phyloP scores from a whole-genome alignment of 208 protist species.

The Angomonas deanei region DNA sequence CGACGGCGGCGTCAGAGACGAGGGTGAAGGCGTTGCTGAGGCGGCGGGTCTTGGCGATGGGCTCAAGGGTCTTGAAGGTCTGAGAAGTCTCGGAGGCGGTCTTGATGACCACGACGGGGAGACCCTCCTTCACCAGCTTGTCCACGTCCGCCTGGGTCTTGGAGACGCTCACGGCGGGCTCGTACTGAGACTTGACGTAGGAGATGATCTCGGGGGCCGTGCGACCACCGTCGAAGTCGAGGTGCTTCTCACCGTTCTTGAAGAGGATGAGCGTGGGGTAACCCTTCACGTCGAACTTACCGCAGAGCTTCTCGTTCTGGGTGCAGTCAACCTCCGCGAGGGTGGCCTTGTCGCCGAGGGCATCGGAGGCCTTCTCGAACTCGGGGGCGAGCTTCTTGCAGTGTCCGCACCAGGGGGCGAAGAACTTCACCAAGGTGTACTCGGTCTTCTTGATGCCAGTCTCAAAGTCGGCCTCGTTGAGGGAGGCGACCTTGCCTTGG shows the following conservation, averaged over 20 bases:
- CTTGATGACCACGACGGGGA: constrained; percentile 46
- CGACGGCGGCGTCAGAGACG: constrained; percentile 42
- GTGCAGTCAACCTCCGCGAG: constrained; percentile 86
- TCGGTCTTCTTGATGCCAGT: constrained; percentile 29
- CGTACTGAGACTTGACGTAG: constrained; percentile 54
- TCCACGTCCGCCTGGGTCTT: constrained; percentile 42
- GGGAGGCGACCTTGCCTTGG: constrained; percentile 41
- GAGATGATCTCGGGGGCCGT: constrained; percentile 43
- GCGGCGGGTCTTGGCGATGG: constrained; percentile 33
- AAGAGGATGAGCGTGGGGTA: constrained; percentile 85
- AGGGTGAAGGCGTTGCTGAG: constrained; percentile 50
- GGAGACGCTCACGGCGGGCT: constrained; percentile 30
- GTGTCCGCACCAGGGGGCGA: constrained; percentile 94
- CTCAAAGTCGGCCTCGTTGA: constrained; percentile 66
- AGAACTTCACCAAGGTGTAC: constrained; percentile 91
- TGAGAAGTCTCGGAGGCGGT: constrained; percentile 30
- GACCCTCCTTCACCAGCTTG: constrained; percentile 40
- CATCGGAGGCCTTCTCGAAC: constrained; percentile 62
- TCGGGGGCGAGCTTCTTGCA: constrained; percentile 92
- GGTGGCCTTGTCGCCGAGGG: constrained; percentile 36
- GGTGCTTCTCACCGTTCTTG: constrained; percentile 54
- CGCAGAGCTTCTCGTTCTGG: constrained; percentile 43
- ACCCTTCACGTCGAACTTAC: constrained; percentile 63
- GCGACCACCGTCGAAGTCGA: constrained; percentile 63
- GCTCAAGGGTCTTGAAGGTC: constrained; percentile 21